Evolutionary conservation across 2,329 filamentous ascomycete genomes (phyloP).

Genomic region (Exophiala sp.): DNA sequence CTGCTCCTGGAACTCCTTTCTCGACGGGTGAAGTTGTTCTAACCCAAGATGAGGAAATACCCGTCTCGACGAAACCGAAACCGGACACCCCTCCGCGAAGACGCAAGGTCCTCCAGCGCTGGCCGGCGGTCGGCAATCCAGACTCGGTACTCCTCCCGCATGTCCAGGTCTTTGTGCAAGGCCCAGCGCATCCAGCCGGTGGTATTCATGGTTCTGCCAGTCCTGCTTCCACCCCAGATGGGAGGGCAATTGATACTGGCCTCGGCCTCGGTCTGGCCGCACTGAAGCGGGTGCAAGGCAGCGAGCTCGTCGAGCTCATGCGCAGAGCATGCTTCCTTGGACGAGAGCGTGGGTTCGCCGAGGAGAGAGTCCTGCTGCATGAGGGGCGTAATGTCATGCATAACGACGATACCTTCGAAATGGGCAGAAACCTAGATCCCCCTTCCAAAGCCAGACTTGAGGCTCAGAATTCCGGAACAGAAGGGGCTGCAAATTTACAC

Average conservation of each 20-base stretch:
- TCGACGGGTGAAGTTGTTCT: neutral
- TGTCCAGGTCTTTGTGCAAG: slow-evolving; percentile 19
- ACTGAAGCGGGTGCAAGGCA: slow-evolving; percentile 36
- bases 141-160: slow-evolving; percentile 23
- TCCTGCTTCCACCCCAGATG: neutral
- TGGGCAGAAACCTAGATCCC: too few relatives aligned
- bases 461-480: too few relatives aligned
- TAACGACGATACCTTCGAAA: too few relatives aligned
- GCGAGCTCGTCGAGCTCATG: slow-evolving; percentile 40
- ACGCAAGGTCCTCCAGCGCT: slow-evolving; percentile 25
- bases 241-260: neutral
- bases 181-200: neutral
- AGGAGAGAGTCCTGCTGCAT: slow-evolving; percentile 32
- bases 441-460: too few relatives aligned
- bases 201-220: neutral
- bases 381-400: neutral
- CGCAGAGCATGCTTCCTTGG: slow-evolving; percentile 42
- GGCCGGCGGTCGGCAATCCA: slow-evolving; percentile 21
- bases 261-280: slow-evolving; percentile 19
- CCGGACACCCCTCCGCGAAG: slow-evolving; percentile 13
- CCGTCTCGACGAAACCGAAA: too few relatives aligned
- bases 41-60: too few relatives aligned
- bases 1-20: neutral
- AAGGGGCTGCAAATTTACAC: neutral
- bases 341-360: slow-evolving; percentile 36